Percentiles rank a stretch among this genome's conserved stretches.
Evolutionary conservation across 2,329 filamentous ascomycete species (phyloP).

Genomic region (Alternaria infectoria): DNA sequence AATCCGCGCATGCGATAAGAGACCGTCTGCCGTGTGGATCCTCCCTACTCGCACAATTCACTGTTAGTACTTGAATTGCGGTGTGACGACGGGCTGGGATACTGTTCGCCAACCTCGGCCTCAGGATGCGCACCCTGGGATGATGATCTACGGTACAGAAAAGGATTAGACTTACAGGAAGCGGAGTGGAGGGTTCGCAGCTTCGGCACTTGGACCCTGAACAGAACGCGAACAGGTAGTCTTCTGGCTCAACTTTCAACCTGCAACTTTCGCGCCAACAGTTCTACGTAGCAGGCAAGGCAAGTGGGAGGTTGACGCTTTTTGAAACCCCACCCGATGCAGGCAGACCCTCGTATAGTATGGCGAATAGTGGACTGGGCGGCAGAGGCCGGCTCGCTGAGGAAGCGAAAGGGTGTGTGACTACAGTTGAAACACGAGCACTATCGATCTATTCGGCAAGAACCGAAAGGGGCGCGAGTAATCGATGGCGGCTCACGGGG

Average conservation of each 20-base stretch:
- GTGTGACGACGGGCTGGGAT: constrained; percentile 16
- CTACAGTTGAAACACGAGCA: constrained; percentile 13
- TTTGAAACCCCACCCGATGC: constrained; percentile 18
- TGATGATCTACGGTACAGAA: constrained; percentile 17
- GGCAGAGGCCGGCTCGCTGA: constrained; percentile 22
- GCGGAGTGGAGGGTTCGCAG: constrained; percentile 10
- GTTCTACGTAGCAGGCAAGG: constrained; percentile 1
- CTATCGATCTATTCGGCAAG: constrained; percentile 22
- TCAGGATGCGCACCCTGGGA: constrained; percentile 25
- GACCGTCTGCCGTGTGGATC: neutral
- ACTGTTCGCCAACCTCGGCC: constrained; percentile 13
- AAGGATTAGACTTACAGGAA: constrained; percentile 23
- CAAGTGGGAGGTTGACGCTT: constrained; percentile 16
- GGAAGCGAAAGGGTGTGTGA: constrained; percentile 19
- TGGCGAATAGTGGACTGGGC: constrained; percentile 17
- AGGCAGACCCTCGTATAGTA: constrained; percentile 16
- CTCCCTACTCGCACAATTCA: neutral
- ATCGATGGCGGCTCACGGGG: constrained; percentile 11
- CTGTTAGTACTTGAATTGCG: constrained; percentile 19
- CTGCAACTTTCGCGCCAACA: neutral
- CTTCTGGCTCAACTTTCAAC: neutral
- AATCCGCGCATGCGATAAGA: constrained; percentile 1
- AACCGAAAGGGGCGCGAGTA: constrained; percentile 13
- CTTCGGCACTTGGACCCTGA: constrained; percentile 9
- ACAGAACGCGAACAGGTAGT: neutral